These are phyloP conservation scores for Eutrema yunnanense DNA, from an alignment of 345 rosid genomes.

Conservation along the genomic window DNA sequence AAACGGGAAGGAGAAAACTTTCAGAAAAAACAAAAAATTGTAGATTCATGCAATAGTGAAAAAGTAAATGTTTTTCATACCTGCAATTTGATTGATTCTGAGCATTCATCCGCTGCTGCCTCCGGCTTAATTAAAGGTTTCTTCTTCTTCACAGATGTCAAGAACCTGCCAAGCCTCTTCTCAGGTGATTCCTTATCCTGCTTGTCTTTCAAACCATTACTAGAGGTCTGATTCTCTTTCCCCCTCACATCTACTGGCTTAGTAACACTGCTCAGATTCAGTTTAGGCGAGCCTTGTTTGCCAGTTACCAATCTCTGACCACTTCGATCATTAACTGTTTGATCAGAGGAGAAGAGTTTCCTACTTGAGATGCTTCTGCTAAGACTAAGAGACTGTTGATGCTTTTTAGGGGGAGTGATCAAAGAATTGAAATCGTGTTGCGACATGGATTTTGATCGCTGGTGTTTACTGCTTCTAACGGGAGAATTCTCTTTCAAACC, in stretches of 20 bases:
- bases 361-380: slow-evolving; percentile 60
- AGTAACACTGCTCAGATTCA: slow-evolving; percentile 16
- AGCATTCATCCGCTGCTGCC: not conserved
- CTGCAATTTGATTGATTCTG: slow-evolving; percentile 12
- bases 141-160: slow-evolving; percentile 41
- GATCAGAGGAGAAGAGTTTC: slow-evolving; percentile 49
- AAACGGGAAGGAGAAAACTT: not conserved
- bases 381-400: slow-evolving; percentile 48
- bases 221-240: slow-evolving; percentile 58
- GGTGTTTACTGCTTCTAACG: slow-evolving; percentile 48
- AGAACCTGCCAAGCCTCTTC: slow-evolving; percentile 40
- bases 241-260: slow-evolving; percentile 48
- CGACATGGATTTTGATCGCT: slow-evolving; percentile 70
- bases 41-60: not conserved
- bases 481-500: slow-evolving; percentile 43
- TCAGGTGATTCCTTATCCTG: slow-evolving; percentile 56
- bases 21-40: not conserved
- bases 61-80: not conserved
- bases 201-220: slow-evolving; percentile 41
- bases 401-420: slow-evolving; percentile 33
- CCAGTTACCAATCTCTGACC: slow-evolving; percentile 33
- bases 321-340: slow-evolving; percentile 26
- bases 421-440: slow-evolving; percentile 49
- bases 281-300: slow-evolving; percentile 38
- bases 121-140: slow-evolving; percentile 14